A percentile compares a stretch with the other conserved stretches of the same genome.
phyloP scores from a whole-genome alignment of 1,139 yeast genomes.

The Zygosaccharomyces sapae region DNA sequence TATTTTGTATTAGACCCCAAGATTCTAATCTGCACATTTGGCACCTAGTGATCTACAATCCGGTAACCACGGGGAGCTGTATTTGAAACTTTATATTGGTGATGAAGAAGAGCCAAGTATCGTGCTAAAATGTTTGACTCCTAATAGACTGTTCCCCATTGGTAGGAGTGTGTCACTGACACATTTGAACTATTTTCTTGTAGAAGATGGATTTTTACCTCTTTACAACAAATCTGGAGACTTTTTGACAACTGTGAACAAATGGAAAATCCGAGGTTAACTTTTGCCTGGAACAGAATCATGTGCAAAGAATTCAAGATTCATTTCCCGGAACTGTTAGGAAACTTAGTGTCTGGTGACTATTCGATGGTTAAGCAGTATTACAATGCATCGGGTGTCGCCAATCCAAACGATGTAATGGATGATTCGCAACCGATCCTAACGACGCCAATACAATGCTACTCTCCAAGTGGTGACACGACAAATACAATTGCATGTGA shows the following conservation, averaged over 20 bases:
- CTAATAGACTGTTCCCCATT: slow-evolving; percentile 28
- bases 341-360: slow-evolving; percentile 26
- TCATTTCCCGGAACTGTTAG: slow-evolving; percentile 30
- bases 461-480: not conserved
- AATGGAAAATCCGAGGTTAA: slow-evolving; percentile 10
- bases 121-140: slow-evolving; percentile 31
- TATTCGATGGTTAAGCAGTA: slow-evolving; percentile 21
- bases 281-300: slow-evolving; percentile 33
- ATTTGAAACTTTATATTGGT: slow-evolving; percentile 24
- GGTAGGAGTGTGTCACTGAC: slow-evolving; percentile 29
- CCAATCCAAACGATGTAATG: slow-evolving; percentile 3
- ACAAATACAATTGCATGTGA: slow-evolving; percentile 17
- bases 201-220: slow-evolving; percentile 25
- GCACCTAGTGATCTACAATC: slow-evolving; percentile 30
- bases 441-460: not conserved
- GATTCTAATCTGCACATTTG: slow-evolving; percentile 34
- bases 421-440: not conserved
- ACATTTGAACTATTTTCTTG: slow-evolving; percentile 21
- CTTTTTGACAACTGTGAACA: slow-evolving; percentile 12
- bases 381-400: slow-evolving; percentile 10
- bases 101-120: slow-evolving; percentile 21
- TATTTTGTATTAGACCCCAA: slow-evolving; percentile 29
- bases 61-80: slow-evolving; percentile 23
- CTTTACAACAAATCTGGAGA: slow-evolving; percentile 25
- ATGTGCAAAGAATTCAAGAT: slow-evolving; percentile 28